Percentiles rank a stretch among this genome's conserved stretches.
Conservation (phyloP, 2,329 filamentous ascomycete genomes). For the Pestalotiopsis sp. region DNA sequence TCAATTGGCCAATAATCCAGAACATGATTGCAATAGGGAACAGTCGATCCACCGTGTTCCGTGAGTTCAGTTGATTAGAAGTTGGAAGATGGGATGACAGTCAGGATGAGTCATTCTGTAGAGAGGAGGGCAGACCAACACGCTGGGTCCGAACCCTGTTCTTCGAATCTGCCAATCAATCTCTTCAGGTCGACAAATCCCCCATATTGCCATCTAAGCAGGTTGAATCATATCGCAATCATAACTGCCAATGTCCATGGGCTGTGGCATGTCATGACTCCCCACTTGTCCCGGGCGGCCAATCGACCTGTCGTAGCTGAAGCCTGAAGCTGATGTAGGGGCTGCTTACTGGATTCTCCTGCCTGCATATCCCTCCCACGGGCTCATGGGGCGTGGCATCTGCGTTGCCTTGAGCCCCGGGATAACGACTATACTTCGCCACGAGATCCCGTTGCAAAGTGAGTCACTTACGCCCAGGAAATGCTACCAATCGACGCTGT, state of each 20-base stretch:
- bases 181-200: not conserved
- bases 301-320: not conserved
- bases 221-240: not conserved
- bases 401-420: not conserved
- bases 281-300: not conserved
- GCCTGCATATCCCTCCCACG: conserved; percentile 16
- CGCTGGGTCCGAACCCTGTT: not conserved
- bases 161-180: not conserved
- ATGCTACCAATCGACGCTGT: not conserved
- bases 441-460: not conserved
- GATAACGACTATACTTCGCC: not conserved
- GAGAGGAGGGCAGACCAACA: not conserved
- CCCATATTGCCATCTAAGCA: not conserved
- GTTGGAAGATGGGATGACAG: not conserved
- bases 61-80: not conserved
- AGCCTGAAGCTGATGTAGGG: not conserved
- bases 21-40: not conserved
- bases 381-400: not conserved
- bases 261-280: not conserved
- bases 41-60: not conserved
- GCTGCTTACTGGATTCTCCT: conserved; percentile 1
- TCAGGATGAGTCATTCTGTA: not conserved
- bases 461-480: not conserved
- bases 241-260: not conserved
- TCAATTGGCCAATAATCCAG: not conserved